A percentile compares a stretch with the other conserved stretches of the same genome.
Evolutionary conservation across 176 grass and related monocot genomes (phyloP).

Genomic region (Aegilops sharonensis): DNA sequence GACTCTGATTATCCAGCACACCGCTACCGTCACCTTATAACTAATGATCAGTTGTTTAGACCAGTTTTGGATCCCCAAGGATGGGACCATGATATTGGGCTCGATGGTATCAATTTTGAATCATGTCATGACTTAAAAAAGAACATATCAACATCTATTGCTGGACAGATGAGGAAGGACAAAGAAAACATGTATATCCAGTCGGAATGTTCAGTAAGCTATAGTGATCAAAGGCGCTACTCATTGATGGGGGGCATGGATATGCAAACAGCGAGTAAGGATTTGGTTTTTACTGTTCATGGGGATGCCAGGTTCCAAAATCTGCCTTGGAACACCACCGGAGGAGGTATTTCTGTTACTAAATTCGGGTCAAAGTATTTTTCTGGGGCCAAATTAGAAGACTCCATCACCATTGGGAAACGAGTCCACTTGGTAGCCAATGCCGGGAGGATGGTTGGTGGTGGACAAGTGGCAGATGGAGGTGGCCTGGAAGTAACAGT

Average conservation of each 20-base stretch:
- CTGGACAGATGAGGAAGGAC: constrained; percentile 87
- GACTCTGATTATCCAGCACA: constrained; percentile 61
- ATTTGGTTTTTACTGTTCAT: constrained; percentile 71
- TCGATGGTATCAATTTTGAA: constrained; percentile 89
- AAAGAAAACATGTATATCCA: constrained; percentile 82
- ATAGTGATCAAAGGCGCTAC: constrained; percentile 35
- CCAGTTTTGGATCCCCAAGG: constrained; percentile 92
- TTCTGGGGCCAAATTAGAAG: constrained; percentile 70
- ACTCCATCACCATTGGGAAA: constrained; percentile 52
- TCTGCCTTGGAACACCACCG: constrained; percentile 58
- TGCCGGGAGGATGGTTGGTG: constrained; percentile 55
- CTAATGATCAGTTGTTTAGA: constrained; percentile 64
- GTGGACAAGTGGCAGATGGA: constrained; percentile 72
- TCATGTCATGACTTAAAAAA: constrained; percentile 40
- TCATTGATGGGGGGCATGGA: constrained; percentile 53
- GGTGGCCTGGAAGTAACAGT: constrained; percentile 61
- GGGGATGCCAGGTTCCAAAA: constrained; percentile 60
- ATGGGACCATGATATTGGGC: constrained; percentile 95
- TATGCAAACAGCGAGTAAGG: constrained; percentile 69
- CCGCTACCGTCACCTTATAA: constrained; percentile 66
- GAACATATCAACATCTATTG: constrained; percentile 52
- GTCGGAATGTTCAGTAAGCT: constrained; percentile 68
- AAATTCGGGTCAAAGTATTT: constrained; percentile 76
- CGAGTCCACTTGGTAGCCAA: constrained; percentile 45
- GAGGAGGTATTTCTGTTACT: constrained; percentile 68